A percentile compares a stretch with the other conserved stretches of the same genome.
These are phyloP conservation scores for Diaporthe sp. DNA, from an alignment of 2,329 filamentous ascomycete species.

Conservation along the genomic window DNA sequence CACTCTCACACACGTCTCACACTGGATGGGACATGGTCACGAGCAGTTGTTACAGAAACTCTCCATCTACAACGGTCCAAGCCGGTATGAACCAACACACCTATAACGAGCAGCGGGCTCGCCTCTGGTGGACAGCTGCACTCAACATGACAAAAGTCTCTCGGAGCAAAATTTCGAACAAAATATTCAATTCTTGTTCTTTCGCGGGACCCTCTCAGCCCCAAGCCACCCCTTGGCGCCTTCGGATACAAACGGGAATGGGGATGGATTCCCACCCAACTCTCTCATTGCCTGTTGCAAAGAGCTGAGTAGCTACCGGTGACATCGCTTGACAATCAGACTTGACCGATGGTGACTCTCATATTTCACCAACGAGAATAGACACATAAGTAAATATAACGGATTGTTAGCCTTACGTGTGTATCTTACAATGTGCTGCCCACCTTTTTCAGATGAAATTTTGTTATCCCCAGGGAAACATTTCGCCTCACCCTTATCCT, in stretches of 20 bases:
- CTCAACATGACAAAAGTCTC: neutral
- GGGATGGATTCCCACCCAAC: neutral
- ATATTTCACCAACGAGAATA: neutral
- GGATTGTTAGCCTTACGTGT: neutral
- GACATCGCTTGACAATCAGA: neutral
- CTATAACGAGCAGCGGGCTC: neutral
- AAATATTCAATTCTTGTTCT: neutral
- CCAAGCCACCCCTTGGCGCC: neutral
- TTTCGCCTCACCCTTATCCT: neutral
- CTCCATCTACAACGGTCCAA: neutral
- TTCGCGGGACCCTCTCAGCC: neutral
- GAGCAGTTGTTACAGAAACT: neutral
- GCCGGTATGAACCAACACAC: neutral
- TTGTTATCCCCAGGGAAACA: too few relatives aligned
- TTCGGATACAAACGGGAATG: neutral
- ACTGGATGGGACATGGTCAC: neutral
- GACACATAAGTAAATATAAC: neutral
- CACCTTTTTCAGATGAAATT: neutral
- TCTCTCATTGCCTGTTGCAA: neutral
- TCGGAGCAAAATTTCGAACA: neutral
- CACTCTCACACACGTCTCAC: neutral
- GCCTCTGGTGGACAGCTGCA: constrained; percentile 11
- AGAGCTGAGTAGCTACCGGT: neutral
- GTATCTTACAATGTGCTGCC: neutral
- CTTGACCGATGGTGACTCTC: neutral